Evolutionary conservation across 1,139 yeast genomes (phyloP).

Genomic region (Protomyces pachydermus): DNA sequence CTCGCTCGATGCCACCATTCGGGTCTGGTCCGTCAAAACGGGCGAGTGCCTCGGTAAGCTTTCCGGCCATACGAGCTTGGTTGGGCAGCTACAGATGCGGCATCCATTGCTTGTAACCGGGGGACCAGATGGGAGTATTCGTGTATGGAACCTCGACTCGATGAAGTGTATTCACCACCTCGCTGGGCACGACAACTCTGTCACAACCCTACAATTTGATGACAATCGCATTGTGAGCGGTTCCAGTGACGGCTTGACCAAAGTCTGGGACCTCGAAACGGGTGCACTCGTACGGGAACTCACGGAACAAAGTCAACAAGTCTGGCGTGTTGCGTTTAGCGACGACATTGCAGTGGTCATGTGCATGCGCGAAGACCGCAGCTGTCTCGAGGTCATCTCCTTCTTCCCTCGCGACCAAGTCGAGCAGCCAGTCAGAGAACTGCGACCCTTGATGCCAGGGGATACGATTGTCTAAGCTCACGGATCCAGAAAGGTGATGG

Average conservation of each 20-base stretch:
- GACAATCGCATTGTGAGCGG: conserved; percentile 83
- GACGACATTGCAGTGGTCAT: conserved; percentile 43
- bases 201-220: conserved; percentile 89
- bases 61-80: conserved; percentile 83
- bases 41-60: conserved; percentile 64
- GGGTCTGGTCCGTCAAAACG: conserved; percentile 80
- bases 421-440: not conserved
- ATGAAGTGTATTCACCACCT: conserved; percentile 66
- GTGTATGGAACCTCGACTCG: conserved; percentile 86
- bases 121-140: conserved; percentile 86
- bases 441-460: not conserved
- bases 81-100: conserved; percentile 76
- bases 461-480: no score
- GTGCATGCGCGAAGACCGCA: conserved; percentile 24
- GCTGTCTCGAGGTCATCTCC: conserved; percentile 20
- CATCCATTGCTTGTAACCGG: conserved; percentile 84
- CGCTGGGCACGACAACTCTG: conserved; percentile 81
- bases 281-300: conserved; percentile 51
- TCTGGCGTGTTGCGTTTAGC: conserved; percentile 45
- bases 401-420: conserved; percentile 21
- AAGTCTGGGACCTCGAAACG: conserved; percentile 76
- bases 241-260: conserved; percentile 66
- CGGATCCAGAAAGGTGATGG: not conserved
- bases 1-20: conserved; percentile 81
- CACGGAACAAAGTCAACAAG: conserved; percentile 41